These are phyloP conservation scores for Aspergillus floridensis DNA, from an alignment of 2,329 filamentous ascomycete species.

Conservation along the genomic window DNA sequence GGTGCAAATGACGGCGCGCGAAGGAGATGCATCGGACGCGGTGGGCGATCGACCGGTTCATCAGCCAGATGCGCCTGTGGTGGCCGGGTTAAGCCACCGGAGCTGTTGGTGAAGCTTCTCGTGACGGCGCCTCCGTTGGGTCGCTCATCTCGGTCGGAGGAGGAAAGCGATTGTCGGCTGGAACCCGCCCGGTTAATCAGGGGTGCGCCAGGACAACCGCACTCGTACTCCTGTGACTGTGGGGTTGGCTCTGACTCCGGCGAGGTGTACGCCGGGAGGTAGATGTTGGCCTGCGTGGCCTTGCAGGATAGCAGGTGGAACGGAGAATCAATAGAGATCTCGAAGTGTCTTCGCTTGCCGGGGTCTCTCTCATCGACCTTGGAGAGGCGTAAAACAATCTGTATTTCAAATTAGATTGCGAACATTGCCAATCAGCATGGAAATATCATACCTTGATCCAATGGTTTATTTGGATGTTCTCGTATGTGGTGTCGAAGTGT, in stretches of 20 bases:
- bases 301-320: constrained; percentile 91
- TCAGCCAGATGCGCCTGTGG: constrained; percentile 50
- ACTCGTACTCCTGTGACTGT: constrained; percentile 59
- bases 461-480: constrained; percentile 89
- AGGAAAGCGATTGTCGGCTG: constrained; percentile 18
- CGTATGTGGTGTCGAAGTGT: constrained; percentile 89
- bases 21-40: constrained; percentile 78
- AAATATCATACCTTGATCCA: constrained; percentile 76
- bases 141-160: constrained; percentile 32
- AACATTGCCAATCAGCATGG: not conserved
- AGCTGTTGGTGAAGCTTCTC: constrained; percentile 41
- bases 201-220: constrained; percentile 67
- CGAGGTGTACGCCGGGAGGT: constrained; percentile 74
- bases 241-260: constrained; percentile 50
- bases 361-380: constrained; percentile 77
- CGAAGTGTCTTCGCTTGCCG: constrained; percentile 79
- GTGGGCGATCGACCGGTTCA: constrained; percentile 46
- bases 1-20: constrained; percentile 84
- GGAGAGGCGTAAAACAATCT: constrained; percentile 92
- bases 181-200: constrained; percentile 30
- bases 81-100: constrained; percentile 44
- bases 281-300: constrained; percentile 86
- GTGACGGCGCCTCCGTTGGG: constrained; percentile 22
- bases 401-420: constrained; percentile 8
- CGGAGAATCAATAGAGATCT: constrained; percentile 94